Base-by-base conservation (phyloP, 306 rosid species). In the Erythrophleum fordii region DNA sequence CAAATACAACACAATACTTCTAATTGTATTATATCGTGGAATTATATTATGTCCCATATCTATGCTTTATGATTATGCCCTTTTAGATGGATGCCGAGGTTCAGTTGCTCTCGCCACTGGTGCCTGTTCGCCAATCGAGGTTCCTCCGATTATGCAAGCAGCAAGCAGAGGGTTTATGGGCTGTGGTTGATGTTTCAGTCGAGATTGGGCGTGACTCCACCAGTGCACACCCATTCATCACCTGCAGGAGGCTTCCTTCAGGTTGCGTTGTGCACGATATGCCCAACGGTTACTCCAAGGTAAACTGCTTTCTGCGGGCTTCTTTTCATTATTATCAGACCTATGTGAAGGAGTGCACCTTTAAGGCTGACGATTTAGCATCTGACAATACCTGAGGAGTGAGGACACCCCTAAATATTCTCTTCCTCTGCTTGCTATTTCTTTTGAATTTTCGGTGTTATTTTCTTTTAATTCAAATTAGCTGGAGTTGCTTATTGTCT, bases 201-300 rank as follows among this genome's bases (percentile, higher is more conserved):
- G 99, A 92, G 67, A 65, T 83, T 31, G 88, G 84, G 62, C 89
- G 83, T 55, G 95, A 90, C 46, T 69, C 82, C 74, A 35, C 88
- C 4, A 84, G 80, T 52, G 56, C 81, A 17, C 84, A 88, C 44
- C 72, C 91, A 13, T 90, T 83, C 79, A 37, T 81, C 60, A 71
- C 76, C 81, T 90, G 93, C 77, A 85, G 94, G 85, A 93, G 92
- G 85, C 97, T 93, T 82, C 99, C 99, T 49, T 96, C 99, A 3
- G 99, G 99, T 59, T 92, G 89, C 69, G 56, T 96, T 62, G 90
- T 96, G 81, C 97, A 93, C 74, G 99, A 96, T 83, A 86, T 96
- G 97, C 97, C 98, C 35, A 87, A 89, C 82, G 98, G 97, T 71
- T 89, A 79, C 90, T 93, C 99, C 81, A 93, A 93, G 95, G 99